Evolutionary conservation across 2,329 filamentous ascomycete genomes (phyloP).

Genomic region (Epichloe typhina): DNA sequence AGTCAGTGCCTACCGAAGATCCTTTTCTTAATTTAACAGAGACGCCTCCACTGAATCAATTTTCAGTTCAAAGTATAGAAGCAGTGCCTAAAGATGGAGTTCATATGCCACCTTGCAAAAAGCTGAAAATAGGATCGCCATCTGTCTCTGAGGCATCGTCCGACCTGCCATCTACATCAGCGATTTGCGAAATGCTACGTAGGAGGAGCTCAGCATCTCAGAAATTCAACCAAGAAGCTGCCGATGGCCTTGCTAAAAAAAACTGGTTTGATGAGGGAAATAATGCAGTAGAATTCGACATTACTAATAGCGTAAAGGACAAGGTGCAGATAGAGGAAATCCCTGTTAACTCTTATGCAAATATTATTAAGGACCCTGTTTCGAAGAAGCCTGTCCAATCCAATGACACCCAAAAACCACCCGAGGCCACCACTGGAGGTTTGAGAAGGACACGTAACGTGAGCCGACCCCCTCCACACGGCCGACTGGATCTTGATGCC

Average conservation of each 20-base stretch:
- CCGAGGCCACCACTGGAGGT: too few relatives aligned
- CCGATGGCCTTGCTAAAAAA: neutral
- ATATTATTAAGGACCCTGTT: neutral
- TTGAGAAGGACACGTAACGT: neutral
- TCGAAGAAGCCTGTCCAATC: neutral
- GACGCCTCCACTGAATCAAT: neutral
- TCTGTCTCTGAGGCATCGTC: neutral
- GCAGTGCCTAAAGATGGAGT: neutral
- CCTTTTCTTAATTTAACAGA: neutral
- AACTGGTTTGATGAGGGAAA: neutral
- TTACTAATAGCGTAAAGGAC: neutral
- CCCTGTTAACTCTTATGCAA: neutral
- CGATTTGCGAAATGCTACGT: neutral
- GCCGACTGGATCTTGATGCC: conserved; percentile 21
- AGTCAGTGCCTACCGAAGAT: neutral
- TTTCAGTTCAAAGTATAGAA: neutral
- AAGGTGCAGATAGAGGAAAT: neutral
- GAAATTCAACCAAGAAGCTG: neutral
- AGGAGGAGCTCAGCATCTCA: neutral
- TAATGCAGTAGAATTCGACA: neutral
- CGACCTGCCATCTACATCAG: neutral
- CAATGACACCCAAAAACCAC: neutral
- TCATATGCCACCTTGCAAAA: neutral
- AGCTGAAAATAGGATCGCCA: neutral
- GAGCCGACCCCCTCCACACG: neutral